phyloP scores from a whole-genome alignment of 2,329 filamentous ascomycete genomes.

The Pseudogymnoascus sp. region DNA sequence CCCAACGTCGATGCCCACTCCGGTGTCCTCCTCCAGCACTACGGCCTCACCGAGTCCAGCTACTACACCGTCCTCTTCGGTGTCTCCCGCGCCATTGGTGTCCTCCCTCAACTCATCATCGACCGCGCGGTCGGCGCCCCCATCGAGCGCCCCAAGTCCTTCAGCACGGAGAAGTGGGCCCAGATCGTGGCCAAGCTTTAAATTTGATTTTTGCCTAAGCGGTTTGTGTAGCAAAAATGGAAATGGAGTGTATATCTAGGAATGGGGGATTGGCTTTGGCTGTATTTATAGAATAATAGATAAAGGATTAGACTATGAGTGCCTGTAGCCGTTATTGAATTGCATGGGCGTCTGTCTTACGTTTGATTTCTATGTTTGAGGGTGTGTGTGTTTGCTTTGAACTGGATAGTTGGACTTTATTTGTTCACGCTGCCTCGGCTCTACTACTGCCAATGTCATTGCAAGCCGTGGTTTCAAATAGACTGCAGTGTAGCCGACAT shows the following conservation, averaged over 20 bases:
- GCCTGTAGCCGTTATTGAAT: conserved; percentile 16
- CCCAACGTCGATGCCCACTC: conserved; percentile 99
- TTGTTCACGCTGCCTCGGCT: not conserved
- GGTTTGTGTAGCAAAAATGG: conserved; percentile 19
- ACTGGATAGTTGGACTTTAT: not conserved
- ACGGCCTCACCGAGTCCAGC: conserved; percentile 96
- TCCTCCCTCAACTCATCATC: conserved; percentile 98
- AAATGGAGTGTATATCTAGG: conserved; percentile 23
- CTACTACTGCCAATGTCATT: not conserved
- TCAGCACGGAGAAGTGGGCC: conserved; percentile 94
- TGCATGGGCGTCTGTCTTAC: conserved; percentile 15
- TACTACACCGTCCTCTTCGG: conserved; percentile 99
- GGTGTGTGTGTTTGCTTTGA: not conserved
- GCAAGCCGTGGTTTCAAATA: not conserved
- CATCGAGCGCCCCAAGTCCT: conserved; percentile 98
- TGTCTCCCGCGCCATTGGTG: conserved; percentile 95
- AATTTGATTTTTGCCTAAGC: conserved; percentile 28
- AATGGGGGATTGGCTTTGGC: conserved; percentile 23
- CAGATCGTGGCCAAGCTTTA: conserved; percentile 92
- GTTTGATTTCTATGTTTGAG: not conserved
- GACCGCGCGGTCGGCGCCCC: conserved; percentile 94
- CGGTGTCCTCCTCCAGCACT: conserved; percentile 98
- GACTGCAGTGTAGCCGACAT: not conserved
- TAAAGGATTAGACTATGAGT: conserved; percentile 24
- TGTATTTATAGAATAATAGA: conserved; percentile 28